Conservation (phyloP, 2,329 filamentous ascomycete species). For the Arthroderma uncinatum region DNA sequence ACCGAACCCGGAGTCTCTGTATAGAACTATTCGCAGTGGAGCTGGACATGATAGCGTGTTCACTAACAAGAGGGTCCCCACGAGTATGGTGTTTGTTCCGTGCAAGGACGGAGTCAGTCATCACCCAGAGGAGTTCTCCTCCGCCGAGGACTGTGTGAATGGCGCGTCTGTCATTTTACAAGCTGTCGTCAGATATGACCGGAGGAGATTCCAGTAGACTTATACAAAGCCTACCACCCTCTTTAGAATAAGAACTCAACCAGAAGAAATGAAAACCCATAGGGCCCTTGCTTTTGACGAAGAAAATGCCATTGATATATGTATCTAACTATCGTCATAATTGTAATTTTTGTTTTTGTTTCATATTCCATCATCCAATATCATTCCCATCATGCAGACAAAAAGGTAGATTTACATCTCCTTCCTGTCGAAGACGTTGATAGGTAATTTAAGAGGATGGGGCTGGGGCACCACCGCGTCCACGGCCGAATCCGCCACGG, state of each 20-base stretch:
- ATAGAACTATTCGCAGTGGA: conserved; percentile 47
- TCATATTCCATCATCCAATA: conserved; percentile 1
- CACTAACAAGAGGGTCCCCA: conserved; percentile 48
- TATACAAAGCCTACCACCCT: not conserved
- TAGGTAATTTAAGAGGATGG: conserved; percentile 21
- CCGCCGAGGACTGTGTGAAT: conserved; percentile 47
- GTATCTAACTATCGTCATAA: conserved; percentile 6
- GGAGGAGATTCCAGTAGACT: conserved; percentile 29
- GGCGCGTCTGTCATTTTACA: conserved; percentile 37
- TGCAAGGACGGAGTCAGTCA: conserved; percentile 54
- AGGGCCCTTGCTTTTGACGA: not conserved
- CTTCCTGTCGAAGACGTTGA: not conserved
- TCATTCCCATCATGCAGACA: not conserved
- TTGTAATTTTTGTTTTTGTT: not conserved
- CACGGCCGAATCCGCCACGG: conserved; percentile 83
- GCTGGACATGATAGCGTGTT: conserved; percentile 58
- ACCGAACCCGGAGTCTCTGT: conserved; percentile 32
- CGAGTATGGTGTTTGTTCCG: conserved; percentile 57
- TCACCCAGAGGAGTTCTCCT: conserved; percentile 52
- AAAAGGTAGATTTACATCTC: not conserved
- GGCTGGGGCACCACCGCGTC: conserved; percentile 55
- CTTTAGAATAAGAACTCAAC: not conserved
- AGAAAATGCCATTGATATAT: conserved; percentile 6
- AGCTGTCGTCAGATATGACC: conserved; percentile 19
- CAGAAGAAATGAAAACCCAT: not conserved